These are phyloP conservation scores for Fusarium sp. DNA, from an alignment of 2,329 filamentous ascomycete genomes.

Conservation along the genomic window DNA sequence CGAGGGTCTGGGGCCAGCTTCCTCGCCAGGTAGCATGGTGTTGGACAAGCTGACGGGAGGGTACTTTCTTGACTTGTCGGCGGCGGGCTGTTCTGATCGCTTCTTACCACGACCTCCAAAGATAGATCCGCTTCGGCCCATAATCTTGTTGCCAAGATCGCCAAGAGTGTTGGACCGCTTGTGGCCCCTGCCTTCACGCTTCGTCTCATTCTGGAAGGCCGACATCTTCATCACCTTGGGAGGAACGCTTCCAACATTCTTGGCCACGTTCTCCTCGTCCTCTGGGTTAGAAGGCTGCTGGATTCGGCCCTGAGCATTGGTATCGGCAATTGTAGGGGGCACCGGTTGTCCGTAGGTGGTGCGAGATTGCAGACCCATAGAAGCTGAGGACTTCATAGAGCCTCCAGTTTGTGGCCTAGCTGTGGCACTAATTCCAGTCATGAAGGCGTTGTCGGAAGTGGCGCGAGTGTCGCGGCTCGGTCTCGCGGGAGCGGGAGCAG, in stretches of 20 bases:
- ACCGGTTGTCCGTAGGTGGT: conserved; percentile 84
- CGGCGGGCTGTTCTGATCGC: conserved; percentile 59
- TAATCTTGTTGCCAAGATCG: conserved; percentile 84
- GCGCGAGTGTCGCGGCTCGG: conserved; percentile 50
- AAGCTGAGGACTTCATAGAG: conserved; percentile 75
- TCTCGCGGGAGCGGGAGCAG: conserved; percentile 39
- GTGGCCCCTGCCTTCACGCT: conserved; percentile 66
- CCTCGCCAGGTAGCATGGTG: conserved; percentile 68
- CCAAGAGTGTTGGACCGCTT: conserved; percentile 81
- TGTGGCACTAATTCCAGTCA: conserved; percentile 55
- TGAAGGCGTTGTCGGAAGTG: conserved; percentile 53
- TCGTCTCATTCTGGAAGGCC: conserved; percentile 65
- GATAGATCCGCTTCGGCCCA: conserved; percentile 84
- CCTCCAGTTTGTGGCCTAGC: conserved; percentile 82
- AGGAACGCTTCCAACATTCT: conserved; percentile 69
- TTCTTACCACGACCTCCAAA: conserved; percentile 73
- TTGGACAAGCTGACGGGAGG: conserved; percentile 93
- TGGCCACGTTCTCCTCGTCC: conserved; percentile 74
- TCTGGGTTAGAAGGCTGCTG: conserved; percentile 74
- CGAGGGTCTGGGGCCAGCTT: conserved; percentile 65
- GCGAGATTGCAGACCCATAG: conserved; percentile 74
- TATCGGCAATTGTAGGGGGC: conserved; percentile 86
- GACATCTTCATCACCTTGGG: conserved; percentile 68
- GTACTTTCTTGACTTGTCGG: conserved; percentile 77
- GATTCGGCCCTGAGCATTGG: conserved; percentile 89